Percentiles rank a stretch among this genome's conserved stretches.
These are phyloP conservation scores for Acanthamoeba royreba DNA, from an alignment of 208 protist genomes.

Conservation along the genomic window DNA sequence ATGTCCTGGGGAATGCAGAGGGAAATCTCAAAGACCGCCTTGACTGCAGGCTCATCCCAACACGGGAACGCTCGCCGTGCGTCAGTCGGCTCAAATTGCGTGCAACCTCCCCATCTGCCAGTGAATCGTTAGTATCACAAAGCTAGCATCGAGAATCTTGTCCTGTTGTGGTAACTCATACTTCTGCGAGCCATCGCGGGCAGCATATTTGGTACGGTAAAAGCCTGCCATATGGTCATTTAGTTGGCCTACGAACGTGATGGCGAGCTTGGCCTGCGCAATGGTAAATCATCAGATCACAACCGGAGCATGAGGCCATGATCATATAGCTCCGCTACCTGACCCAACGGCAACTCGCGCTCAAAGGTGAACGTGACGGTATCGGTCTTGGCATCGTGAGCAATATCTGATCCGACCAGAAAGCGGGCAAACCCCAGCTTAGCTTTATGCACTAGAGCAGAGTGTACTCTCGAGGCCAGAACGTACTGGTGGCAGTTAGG, in stretches of 20 bases:
- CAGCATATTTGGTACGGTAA: slow-evolving; percentile 79
- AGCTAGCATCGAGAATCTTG: not conserved
- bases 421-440: not conserved
- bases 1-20: slow-evolving; percentile 79
- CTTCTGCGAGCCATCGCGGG: not conserved
- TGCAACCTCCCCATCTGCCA: not conserved
- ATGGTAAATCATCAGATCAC: not conserved
- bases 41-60: slow-evolving; percentile 93
- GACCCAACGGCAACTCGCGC: not conserved
- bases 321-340: not conserved
- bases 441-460: not conserved
- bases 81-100: slow-evolving; percentile 71
- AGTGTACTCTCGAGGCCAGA: not conserved
- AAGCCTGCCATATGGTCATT: slow-evolving; percentile 90
- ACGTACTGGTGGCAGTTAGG: not conserved
- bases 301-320: not conserved
- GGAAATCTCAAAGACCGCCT: slow-evolving; percentile 90
- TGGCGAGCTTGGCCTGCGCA: slow-evolving; percentile 63
- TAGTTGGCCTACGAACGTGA: slow-evolving; percentile 84
- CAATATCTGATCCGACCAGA: not conserved
- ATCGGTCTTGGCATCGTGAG: not conserved
- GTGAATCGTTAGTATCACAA: not conserved
- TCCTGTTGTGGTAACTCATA: not conserved
- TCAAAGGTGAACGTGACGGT: slow-evolving; percentile 21
- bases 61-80: slow-evolving; percentile 90